Evolutionary conservation across 2,329 filamentous ascomycete species (phyloP), one percentile per base, ranked within the genome.

Genomic region (Allantophomopsis cytisporea): DNA sequence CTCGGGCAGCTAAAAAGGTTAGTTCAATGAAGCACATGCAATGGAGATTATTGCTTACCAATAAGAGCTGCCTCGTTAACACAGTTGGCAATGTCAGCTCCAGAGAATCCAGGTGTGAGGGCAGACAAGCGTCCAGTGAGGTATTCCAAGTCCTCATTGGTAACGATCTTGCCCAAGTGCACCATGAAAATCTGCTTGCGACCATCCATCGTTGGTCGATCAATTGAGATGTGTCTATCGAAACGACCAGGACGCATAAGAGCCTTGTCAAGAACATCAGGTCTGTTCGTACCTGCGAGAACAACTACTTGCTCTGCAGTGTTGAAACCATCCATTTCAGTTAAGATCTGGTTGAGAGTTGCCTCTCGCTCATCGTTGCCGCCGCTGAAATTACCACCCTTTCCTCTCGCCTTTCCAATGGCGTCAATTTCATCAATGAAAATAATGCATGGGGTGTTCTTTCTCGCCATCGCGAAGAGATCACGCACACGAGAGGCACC

Each of bases 401-500:
- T 93, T 16, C 80, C 71, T 63, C 91, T 77, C 40, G 89, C 83
- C 57, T 88, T 86, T 51, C 91, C 91, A 53, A 98, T 95, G 42
- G 91, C 91, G 59, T 98, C 91, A 52, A 98, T 98, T 62, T 98
- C 91, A 57, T 98, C 91, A 49, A 98, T 96, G 68, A 98, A 98
- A 61, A 98, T 93, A 61, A 98, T 98, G 64, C 91, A 98, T 3
- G 91, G 91, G 0, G 91, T 84, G 61, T 85, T 94, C 69, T 96
- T 96, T 42, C 91, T 78, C 14, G 91, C 91, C 51, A 85, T 94
- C 41, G 86, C 80, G 54, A 98, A 98, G 39, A 98, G 66, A 60
- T 98, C 91, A 52, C 91, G 79, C 38, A 98, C 91, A 61, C 91
- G 77, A 21, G 89, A 96, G 15, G 91, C 85, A 61, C 91, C 91